These are phyloP conservation scores for Sugiyamaella americana DNA, from an alignment of 805 yeast genomes.

Conservation along the genomic window DNA sequence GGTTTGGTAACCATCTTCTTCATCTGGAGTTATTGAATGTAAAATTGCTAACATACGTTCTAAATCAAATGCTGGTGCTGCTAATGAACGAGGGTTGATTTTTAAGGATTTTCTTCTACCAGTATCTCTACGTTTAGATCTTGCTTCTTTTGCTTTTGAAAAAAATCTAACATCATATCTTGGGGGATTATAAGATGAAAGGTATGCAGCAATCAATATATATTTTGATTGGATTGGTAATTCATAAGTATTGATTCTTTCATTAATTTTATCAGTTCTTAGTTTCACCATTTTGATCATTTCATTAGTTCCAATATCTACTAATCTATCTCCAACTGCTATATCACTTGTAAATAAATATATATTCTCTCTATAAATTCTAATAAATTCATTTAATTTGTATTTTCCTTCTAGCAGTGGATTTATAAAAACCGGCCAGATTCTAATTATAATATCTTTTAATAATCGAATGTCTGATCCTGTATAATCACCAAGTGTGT, in stretches of 20 bases:
- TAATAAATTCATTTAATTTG: conserved; percentile 18
- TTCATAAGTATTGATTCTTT: conserved; percentile 31
- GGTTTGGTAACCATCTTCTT: conserved; percentile 31
- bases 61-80: conserved; percentile 68
- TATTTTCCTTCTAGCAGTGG: conserved; percentile 19
- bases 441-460: conserved; percentile 21
- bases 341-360: conserved; percentile 24
- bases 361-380: conserved; percentile 22
- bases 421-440: conserved; percentile 32
- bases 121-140: conserved; percentile 35
- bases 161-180: conserved; percentile 64
- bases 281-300: not conserved
- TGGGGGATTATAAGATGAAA: conserved; percentile 73
- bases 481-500: conserved; percentile 39
- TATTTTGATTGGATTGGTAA: conserved; percentile 60
- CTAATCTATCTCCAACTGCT: conserved; percentile 18
- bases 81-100: conserved; percentile 54
- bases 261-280: not conserved
- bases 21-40: conserved; percentile 52
- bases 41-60: conserved; percentile 78
- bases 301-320: conserved; percentile 8
- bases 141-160: conserved; percentile 52
- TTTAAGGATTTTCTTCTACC: conserved; percentile 40
- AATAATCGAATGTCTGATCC: conserved; percentile 38
- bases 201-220: conserved; percentile 71